Conservation (phyloP, 495 filamentous ascomycete species). For the Aspergillus kassunensis region DNA sequence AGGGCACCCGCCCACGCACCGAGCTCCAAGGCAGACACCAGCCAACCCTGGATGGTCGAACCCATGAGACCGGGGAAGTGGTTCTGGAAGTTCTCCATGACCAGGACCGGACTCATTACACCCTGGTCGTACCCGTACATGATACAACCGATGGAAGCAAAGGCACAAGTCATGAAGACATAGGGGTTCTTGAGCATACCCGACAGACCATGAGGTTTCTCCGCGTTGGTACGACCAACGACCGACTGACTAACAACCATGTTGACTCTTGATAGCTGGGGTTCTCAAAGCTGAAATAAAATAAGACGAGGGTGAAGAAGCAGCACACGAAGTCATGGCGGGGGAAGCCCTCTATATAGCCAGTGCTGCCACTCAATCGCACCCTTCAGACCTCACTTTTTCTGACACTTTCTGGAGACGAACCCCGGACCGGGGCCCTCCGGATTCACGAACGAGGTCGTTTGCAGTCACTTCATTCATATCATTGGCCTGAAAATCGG, state of each 20-base stretch:
- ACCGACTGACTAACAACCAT: constrained; percentile 8
- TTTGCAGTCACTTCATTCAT: too few species aligned
- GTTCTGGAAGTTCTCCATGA: constrained; percentile 28
- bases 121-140: constrained; percentile 67
- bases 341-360: too few species aligned
- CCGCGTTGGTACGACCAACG: constrained; percentile 7
- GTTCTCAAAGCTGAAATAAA: too few species aligned
- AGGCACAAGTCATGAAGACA: constrained; percentile 5
- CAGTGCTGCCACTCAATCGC: too few species aligned
- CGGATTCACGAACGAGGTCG: too few species aligned
- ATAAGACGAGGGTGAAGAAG: too few species aligned
- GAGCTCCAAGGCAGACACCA: constrained; percentile 75
- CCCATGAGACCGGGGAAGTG: constrained; percentile 51
- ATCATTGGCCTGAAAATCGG: too few species aligned
- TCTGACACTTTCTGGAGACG: too few species aligned
- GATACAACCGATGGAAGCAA: constrained; percentile 4
- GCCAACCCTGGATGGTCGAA: constrained; percentile 66
- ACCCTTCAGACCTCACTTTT: too few species aligned
- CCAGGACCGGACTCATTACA: constrained; percentile 62
- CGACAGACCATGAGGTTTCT: constrained; percentile 7
- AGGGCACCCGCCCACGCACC: constrained; percentile 78
- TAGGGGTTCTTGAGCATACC: constrained; percentile 10
- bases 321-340: too few species aligned
- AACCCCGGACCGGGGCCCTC: too few species aligned
- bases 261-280: not conserved